A percentile compares a stretch with the other conserved stretches of the same genome.
These are phyloP conservation scores for Salix purpurea DNA, from an alignment of 345 rosid species.

Conservation along the genomic window DNA sequence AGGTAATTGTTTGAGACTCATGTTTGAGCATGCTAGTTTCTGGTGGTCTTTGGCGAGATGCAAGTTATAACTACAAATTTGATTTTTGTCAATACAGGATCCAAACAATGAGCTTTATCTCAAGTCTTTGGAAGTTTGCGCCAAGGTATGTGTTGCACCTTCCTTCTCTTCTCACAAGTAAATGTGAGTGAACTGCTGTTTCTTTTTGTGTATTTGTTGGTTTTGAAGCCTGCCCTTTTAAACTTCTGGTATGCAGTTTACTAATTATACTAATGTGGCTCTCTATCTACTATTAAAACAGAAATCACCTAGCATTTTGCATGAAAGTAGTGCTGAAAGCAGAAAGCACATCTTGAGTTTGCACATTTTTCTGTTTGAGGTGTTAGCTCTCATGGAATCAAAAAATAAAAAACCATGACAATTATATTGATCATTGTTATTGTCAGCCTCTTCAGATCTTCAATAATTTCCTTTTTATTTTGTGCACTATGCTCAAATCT, in stretches of 20 bases:
- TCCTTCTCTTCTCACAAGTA: not conserved
- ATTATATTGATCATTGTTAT: not conserved
- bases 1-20: not conserved
- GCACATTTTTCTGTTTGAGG: not conserved
- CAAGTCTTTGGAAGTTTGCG: slow-evolving; percentile 20
- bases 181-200: not conserved
- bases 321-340: not conserved
- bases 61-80: not conserved
- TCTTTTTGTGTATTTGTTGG: not conserved
- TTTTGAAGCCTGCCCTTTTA: not conserved
- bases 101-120: slow-evolving; percentile 19
- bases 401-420: not conserved
- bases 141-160: slow-evolving; percentile 11
- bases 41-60: not conserved
- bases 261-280: not conserved
- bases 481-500: not conserved
- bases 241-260: not conserved
- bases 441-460: not conserved
- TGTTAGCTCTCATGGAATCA: not conserved
- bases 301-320: not conserved
- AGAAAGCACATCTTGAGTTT: not conserved
- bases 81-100: slow-evolving; percentile 14
- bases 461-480: not conserved
- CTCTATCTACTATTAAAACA: not conserved
- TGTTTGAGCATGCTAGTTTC: not conserved